Evolutionary conservation across 139 green algal genomes (phyloP).

Genomic region (Desmodesmus armatus): DNA sequence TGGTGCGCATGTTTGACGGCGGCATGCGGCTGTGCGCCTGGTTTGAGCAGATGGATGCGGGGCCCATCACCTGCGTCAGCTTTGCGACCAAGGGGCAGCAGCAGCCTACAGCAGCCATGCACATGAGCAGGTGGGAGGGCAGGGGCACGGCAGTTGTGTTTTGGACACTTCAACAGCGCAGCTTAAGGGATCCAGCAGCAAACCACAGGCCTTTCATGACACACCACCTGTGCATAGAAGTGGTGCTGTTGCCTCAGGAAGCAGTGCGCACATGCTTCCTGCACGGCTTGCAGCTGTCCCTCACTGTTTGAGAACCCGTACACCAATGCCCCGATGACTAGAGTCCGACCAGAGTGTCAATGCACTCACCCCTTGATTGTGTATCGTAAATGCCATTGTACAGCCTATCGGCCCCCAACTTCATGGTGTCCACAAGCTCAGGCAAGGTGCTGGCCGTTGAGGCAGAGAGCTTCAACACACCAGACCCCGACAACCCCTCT

Average conservation of each 20-base stretch:
- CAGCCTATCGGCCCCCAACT: constrained; percentile 59
- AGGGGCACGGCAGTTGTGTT: not conserved
- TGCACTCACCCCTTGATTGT: no score
- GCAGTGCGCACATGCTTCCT: no score
- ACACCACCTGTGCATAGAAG: no score
- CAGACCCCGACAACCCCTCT: constrained; percentile 9
- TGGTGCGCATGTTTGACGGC: constrained; percentile 82
- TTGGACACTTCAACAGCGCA: not conserved
- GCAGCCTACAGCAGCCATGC: constrained; percentile 18
- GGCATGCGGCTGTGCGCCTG: constrained; percentile 81
- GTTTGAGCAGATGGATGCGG: constrained; percentile 86
- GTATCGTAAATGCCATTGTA: no score
- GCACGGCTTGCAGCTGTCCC: no score
- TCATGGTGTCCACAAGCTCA: constrained; percentile 65
- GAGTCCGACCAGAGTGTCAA: no score
- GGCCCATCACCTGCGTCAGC: constrained; percentile 63
- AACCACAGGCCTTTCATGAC: no score
- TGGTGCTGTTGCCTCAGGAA: no score
- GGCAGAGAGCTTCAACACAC: constrained; percentile 22
- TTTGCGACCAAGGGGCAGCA: constrained; percentile 59
- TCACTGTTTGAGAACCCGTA: no score
- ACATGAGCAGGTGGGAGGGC: constrained; percentile 14
- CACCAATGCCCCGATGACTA: no score
- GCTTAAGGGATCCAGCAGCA: no score
- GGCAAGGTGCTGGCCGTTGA: constrained; percentile 54